Evolutionary conservation across 75 land plant species (phyloP).

Genomic region (Chamaecyparis obtusa): DNA sequence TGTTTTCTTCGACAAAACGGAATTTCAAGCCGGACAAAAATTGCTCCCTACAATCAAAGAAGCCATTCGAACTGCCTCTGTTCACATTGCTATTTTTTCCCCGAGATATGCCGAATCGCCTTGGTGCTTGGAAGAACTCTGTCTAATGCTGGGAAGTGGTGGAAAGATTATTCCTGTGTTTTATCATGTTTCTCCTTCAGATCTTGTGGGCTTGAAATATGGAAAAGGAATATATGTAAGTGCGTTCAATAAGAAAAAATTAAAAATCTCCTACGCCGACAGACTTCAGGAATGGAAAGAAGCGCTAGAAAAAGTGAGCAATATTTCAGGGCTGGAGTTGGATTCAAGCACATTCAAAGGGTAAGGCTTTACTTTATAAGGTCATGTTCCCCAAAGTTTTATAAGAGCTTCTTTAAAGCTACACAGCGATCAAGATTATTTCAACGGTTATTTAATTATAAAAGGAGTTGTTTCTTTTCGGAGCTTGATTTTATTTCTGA

Average conservation of each 20-base stretch:
- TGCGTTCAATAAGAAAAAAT: neutral
- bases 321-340: neutral
- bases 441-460: no score
- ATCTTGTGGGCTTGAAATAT: neutral
- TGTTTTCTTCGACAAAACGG: neutral
- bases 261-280: neutral
- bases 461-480: no score
- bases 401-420: no score
- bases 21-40: neutral
- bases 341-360: neutral
- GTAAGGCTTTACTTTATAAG: neutral
- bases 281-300: neutral
- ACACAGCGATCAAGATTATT: no score
- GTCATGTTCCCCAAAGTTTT: no score
- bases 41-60: neutral
- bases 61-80: neutral
- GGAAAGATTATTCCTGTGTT: neutral
- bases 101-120: neutral
- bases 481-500: no score
- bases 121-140: neutral
- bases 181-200: neutral
- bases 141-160: neutral
- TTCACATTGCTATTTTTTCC: neutral
- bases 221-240: neutral
- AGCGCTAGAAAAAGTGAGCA: neutral